A percentile compares a stretch with the other conserved stretches of the same genome.
Evolutionary conservation across 2,329 filamentous ascomycete genomes (phyloP).

Genomic region (Allantophomopsis lycopodina): DNA sequence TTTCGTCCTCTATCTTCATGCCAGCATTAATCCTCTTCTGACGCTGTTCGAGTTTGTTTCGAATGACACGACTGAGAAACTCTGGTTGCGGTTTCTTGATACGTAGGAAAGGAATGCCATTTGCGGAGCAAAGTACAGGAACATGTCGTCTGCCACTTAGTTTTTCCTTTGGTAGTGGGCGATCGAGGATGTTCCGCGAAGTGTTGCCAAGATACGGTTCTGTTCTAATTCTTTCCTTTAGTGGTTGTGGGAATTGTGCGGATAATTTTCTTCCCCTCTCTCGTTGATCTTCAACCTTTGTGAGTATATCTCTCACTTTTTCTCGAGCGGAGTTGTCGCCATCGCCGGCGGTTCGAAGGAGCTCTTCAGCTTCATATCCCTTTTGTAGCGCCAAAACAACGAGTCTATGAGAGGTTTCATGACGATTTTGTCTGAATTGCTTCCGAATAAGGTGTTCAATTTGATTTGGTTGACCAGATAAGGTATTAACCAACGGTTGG

Average conservation of each 20-base stretch:
- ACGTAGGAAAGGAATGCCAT: conserved; percentile 50
- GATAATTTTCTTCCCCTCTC: conserved; percentile 17
- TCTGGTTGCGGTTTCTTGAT: conserved; percentile 50
- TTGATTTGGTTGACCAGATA: conserved; percentile 18
- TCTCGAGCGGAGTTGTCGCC: conserved; percentile 7
- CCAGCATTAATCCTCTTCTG: conserved; percentile 24
- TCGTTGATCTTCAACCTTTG: conserved; percentile 1
- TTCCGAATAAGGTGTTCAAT: conserved; percentile 44
- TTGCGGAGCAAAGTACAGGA: conserved; percentile 41
- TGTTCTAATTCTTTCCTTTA: conserved; percentile 4
- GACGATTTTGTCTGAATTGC: conserved; percentile 45
- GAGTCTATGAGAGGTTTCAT: conserved; percentile 42
- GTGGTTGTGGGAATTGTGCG: conserved; percentile 17
- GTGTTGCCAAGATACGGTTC: conserved; percentile 18
- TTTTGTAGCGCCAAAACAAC: conserved; percentile 47
- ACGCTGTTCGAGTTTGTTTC: conserved; percentile 32
- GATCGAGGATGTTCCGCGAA: conserved; percentile 30
- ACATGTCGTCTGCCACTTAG: conserved; percentile 40
- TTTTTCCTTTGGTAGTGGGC: conserved; percentile 31
- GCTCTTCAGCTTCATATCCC: conserved; percentile 44
- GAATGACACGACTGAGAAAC: conserved; percentile 42
- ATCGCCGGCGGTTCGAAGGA: conserved; percentile 13
- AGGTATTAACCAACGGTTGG: conserved; percentile 32
- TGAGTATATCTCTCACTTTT: conserved; percentile 7
- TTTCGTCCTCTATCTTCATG: conserved; percentile 19